A percentile compares a stretch with the other conserved stretches of the same genome.
These are phyloP conservation scores for Daldinia caldariorum DNA, from an alignment of 495 filamentous ascomycete genomes.

Conservation along the genomic window DNA sequence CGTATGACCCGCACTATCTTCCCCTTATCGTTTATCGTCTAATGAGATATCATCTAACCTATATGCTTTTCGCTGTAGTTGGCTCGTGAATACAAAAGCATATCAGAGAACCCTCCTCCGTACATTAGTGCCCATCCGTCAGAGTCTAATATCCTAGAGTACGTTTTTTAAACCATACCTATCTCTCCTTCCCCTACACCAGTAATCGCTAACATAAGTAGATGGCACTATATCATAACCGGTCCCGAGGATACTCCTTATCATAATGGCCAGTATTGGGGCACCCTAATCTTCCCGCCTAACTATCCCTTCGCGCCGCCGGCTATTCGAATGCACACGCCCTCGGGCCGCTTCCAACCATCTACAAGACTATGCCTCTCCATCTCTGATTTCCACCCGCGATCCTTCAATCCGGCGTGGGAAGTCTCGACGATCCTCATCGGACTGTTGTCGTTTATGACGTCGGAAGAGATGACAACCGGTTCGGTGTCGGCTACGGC, in stretches of 20 bases:
- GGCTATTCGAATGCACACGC: slow-evolving; percentile 98
- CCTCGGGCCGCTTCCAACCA: slow-evolving; percentile 92
- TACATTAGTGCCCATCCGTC: slow-evolving; percentile 95
- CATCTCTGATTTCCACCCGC: slow-evolving; percentile 96
- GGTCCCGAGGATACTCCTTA: slow-evolving; percentile 96
- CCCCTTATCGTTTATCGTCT: background rate
- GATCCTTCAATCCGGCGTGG: slow-evolving; percentile 99
- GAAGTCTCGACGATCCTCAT: slow-evolving; percentile 96
- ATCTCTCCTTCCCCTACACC: background rate
- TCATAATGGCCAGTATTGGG: slow-evolving; percentile 97
- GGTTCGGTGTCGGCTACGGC: slow-evolving; percentile 85
- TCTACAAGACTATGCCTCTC: slow-evolving; percentile 90
- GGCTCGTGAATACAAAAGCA: slow-evolving; percentile 91
- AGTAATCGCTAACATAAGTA: slow-evolving; percentile 47
- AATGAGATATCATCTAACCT: slow-evolving; percentile 13
- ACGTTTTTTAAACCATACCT: slow-evolving; percentile 38
- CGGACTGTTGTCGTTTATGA: slow-evolving; percentile 96
- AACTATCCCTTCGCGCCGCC: slow-evolving; percentile 98
- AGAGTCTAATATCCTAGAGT: slow-evolving; percentile 95
- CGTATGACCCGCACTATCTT: slow-evolving; percentile 59
- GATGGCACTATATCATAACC: slow-evolving; percentile 98
- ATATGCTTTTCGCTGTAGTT: slow-evolving; percentile 63
- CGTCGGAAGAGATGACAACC: slow-evolving; percentile 98
- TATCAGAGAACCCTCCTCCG: slow-evolving; percentile 89
- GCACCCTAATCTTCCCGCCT: slow-evolving; percentile 91